Conservation (phyloP, 768 basidiomycete species). For the Agaricus blazei region DNA sequence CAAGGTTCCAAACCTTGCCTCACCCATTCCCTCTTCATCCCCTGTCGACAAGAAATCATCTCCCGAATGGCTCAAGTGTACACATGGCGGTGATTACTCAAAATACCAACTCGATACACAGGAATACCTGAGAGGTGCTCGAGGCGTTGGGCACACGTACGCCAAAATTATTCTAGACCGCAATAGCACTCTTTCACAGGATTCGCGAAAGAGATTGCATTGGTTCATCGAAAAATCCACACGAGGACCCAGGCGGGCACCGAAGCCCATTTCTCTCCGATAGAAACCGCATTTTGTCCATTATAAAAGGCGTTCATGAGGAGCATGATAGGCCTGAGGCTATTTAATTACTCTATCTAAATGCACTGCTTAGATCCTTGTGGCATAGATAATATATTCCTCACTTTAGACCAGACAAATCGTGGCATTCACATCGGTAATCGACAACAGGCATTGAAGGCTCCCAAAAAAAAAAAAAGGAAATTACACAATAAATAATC, state of each 20-base stretch:
- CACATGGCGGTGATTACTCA: slow-evolving; percentile 8
- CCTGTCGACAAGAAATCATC: neutral
- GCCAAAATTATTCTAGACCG: slow-evolving; percentile 6
- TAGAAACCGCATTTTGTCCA: neutral
- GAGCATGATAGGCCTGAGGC: no score
- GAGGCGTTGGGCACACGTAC: neutral
- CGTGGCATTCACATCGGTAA: no score
- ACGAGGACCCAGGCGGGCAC: neutral
- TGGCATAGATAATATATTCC: no score
- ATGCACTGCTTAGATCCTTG: neutral
- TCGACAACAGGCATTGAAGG: no score
- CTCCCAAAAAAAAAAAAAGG: no score
- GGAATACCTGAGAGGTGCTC: slow-evolving; percentile 4
- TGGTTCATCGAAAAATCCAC: neutral
- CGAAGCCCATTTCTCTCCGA: neutral
- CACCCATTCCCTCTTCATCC: slow-evolving; percentile 13
- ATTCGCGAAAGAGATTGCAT: neutral
- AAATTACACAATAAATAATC: no score
- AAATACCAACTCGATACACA: slow-evolving; percentile 1
- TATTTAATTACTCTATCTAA: neutral
- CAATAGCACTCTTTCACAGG: neutral
- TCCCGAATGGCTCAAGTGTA: neutral
- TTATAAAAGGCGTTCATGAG: no score
- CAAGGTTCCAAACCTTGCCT: neutral
- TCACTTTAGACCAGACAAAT: no score